Percentiles rank a stretch among this genome's conserved stretches.
phyloP scores from a whole-genome alignment of 331 rosid genomes.

The Telfairia occidentalis region DNA sequence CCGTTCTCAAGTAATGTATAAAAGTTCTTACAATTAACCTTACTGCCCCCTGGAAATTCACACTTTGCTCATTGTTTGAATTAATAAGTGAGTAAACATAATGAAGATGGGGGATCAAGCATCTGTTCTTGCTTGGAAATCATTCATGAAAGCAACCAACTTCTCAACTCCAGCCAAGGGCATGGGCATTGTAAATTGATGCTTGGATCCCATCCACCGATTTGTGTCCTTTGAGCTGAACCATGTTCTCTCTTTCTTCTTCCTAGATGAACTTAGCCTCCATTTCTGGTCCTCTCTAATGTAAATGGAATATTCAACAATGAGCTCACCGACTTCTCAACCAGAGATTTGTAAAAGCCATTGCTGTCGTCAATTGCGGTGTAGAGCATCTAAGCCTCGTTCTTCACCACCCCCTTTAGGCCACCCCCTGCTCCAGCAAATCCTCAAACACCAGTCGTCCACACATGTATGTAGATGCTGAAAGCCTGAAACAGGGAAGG shows the following conservation, averaged over 20 bases:
- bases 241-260: constrained; percentile 69
- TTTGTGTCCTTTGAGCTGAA: constrained; percentile 84
- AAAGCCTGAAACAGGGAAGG: no score
- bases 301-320: constrained; percentile 91
- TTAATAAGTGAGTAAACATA: background rate
- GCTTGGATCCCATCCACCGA: constrained; percentile 85
- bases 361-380: constrained; percentile 54
- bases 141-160: constrained; percentile 80
- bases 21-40: background rate
- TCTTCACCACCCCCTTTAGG: no score
- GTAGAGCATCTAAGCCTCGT: constrained; percentile 59
- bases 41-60: background rate
- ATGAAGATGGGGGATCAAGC: constrained; percentile 6
- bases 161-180: constrained; percentile 84
- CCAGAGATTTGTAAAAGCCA: constrained; percentile 71
- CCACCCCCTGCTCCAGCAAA: no score
- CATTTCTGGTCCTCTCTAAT: constrained; percentile 62
- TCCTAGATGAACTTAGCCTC: constrained; percentile 81
- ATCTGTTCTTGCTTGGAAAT: constrained; percentile 64
- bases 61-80: background rate
- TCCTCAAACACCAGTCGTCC: no score
- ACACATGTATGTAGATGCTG: no score
- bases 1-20: background rate
- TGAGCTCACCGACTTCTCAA: constrained; percentile 65
- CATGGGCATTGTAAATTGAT: constrained; percentile 84